phyloP scores from a whole-genome alignment of 768 basidiomycete species.

The Tephrocybe sp. region DNA sequence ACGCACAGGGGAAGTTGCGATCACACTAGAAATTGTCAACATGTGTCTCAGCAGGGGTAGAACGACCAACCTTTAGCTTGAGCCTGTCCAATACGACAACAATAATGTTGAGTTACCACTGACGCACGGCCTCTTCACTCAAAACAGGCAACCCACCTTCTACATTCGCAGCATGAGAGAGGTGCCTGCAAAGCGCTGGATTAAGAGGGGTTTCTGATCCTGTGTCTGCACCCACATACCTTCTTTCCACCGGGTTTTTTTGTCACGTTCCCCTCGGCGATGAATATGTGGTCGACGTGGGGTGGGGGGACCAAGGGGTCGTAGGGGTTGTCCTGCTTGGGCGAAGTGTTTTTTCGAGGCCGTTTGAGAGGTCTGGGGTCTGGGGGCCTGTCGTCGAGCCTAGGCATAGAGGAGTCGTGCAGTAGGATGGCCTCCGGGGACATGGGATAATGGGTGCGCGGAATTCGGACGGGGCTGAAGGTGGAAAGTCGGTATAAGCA shows the following conservation, averaged over 20 bases:
- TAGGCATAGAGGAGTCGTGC: slow-evolving; percentile 5
- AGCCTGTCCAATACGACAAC: slow-evolving; percentile 31
- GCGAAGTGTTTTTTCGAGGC: slow-evolving; percentile 34
- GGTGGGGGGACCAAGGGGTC: slow-evolving; percentile 26
- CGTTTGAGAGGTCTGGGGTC: slow-evolving; percentile 45
- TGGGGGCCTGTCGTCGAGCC: slow-evolving; percentile 3
- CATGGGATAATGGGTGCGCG: slow-evolving; percentile 23
- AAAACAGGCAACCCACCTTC: slow-evolving; percentile 40
- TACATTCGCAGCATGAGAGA: slow-evolving; percentile 63
- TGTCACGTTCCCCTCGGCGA: slow-evolving; percentile 43
- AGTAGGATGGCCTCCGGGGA: slow-evolving; percentile 12
- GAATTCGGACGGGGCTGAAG: slow-evolving; percentile 25
- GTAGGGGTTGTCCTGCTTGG: slow-evolving; percentile 26
- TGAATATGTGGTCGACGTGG: slow-evolving; percentile 48
- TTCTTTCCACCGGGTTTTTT: slow-evolving; percentile 51
- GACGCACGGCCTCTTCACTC: background rate
- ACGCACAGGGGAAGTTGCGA: slow-evolving; percentile 51
- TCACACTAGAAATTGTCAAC: slow-evolving; percentile 38
- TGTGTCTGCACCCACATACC: slow-evolving; percentile 34
- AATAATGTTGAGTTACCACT: slow-evolving; percentile 4
- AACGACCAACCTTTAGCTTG: slow-evolving; percentile 53
- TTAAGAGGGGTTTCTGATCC: too few species aligned
- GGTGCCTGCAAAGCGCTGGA: slow-evolving; percentile 36
- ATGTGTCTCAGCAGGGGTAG: slow-evolving; percentile 6
- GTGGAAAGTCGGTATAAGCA: slow-evolving; percentile 20